A percentile compares a stretch with the other conserved stretches of the same genome.
phyloP scores from a whole-genome alignment of 805 yeast genomes.

The Blastobotrys terrestris region DNA sequence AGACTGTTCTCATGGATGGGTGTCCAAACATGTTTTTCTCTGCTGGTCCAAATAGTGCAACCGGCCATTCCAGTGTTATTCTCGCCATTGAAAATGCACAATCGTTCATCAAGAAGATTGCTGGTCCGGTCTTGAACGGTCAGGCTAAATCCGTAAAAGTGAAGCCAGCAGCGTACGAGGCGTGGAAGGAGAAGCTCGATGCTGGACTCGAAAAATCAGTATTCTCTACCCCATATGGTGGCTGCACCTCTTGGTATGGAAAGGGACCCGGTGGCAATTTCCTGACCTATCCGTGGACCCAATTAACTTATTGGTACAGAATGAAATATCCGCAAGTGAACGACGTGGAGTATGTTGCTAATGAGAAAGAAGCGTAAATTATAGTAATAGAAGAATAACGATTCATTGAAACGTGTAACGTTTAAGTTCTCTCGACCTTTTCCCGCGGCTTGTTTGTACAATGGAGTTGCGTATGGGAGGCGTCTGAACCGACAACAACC shows the following conservation, averaged over 20 bases:
- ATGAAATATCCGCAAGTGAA: conserved; percentile 9
- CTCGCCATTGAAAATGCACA: conserved; percentile 17
- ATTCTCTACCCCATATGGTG: conserved; percentile 11
- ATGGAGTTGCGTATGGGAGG: too few relatives aligned
- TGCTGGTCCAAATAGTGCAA: conserved; percentile 18
- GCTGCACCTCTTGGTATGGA: conserved; percentile 18
- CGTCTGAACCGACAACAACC: too few relatives aligned
- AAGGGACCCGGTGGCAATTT: conserved; percentile 11
- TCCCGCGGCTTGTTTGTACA: too few relatives aligned
- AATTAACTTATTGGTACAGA: conserved; percentile 13
- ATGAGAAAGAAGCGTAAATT: neutral
- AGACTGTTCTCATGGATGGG: conserved; percentile 14
- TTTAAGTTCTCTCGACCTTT: too few relatives aligned
- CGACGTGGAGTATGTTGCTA: conserved; percentile 1
- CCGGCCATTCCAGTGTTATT: conserved; percentile 17
- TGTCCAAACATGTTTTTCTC: conserved; percentile 16
- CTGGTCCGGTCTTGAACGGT: conserved; percentile 10
- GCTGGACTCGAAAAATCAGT: conserved; percentile 9
- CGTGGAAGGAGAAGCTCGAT: conserved; percentile 11
- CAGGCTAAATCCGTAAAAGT: conserved; percentile 12
- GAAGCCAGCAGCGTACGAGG: conserved; percentile 12
- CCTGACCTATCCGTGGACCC: conserved; percentile 17
- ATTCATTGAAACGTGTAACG: too few relatives aligned
- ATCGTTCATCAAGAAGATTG: conserved; percentile 13
- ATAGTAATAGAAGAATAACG: too few relatives aligned